These are phyloP conservation scores for Lyophyllum atratum DNA, from an alignment of 768 basidiomycete genomes.

Conservation along the genomic window DNA sequence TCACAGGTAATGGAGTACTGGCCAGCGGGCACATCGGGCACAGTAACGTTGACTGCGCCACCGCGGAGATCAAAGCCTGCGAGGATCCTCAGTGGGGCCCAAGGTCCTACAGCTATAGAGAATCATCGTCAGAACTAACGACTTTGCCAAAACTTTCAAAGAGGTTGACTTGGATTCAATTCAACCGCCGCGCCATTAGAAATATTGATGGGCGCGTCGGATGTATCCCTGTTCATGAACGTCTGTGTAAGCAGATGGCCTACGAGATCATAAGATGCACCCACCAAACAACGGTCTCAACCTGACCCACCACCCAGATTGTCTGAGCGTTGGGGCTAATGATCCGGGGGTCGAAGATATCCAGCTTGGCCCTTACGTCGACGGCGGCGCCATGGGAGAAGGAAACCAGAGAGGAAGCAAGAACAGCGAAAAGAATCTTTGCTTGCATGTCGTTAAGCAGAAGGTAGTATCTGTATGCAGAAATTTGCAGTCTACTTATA, in stretches of 20 bases:
- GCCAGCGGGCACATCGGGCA: conserved; percentile 32
- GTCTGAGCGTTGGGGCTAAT: conserved; percentile 25
- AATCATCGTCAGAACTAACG: not conserved
- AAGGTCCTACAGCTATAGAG: not conserved
- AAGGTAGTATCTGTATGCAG: not conserved
- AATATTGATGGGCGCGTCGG: conserved; percentile 39
- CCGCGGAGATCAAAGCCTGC: conserved; percentile 35
- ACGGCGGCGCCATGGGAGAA: conserved; percentile 22
- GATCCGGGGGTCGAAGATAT: conserved; percentile 31
- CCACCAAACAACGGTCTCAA: conserved; percentile 31
- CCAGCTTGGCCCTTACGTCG: conserved; percentile 12
- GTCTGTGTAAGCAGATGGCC: not conserved
- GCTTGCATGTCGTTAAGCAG: not conserved
- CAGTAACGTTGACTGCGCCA: conserved; percentile 35
- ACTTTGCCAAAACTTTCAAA: not conserved
- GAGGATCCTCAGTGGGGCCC: too few relatives aligned
- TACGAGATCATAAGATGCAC: not conserved
- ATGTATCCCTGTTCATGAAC: conserved; percentile 34
- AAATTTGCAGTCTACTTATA: too few relatives aligned
- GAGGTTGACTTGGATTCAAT: conserved; percentile 28
- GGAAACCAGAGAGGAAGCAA: conserved; percentile 10
- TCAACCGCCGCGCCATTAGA: conserved; percentile 35
- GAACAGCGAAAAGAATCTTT: conserved; percentile 13
- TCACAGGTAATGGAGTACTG: conserved; percentile 44
- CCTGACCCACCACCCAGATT: conserved; percentile 27